These are phyloP conservation scores for Fusarium cicatricum DNA, from an alignment of 2,329 filamentous ascomycete genomes.

Conservation along the genomic window DNA sequence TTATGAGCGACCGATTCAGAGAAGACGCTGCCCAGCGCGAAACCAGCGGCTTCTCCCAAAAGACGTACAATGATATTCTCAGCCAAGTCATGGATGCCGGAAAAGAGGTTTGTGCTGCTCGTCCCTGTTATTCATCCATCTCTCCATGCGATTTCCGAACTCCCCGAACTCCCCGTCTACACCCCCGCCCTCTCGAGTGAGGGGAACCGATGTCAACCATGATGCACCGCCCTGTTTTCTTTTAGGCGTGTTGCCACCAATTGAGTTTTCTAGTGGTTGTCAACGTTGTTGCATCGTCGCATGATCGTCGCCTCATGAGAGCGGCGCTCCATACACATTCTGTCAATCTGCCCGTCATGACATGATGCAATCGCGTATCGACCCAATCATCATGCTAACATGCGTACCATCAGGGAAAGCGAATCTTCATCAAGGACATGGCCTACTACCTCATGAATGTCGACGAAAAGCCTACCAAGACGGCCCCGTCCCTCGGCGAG, in stretches of 20 bases:
- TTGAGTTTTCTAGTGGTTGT: constrained; percentile 9
- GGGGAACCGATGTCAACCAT: constrained; percentile 17
- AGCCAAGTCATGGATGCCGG: constrained; percentile 76
- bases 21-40: constrained; percentile 65
- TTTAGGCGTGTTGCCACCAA: not conserved
- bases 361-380: not conserved
- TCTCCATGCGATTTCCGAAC: constrained; percentile 25
- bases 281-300: constrained; percentile 7
- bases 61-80: constrained; percentile 80
- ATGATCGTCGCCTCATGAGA: constrained; percentile 3
- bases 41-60: constrained; percentile 71
- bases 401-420: constrained; percentile 71
- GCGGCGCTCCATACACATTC: not conserved
- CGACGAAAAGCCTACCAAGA: constrained; percentile 68
- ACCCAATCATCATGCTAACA: constrained; percentile 37
- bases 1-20: constrained; percentile 80
- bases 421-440: constrained; percentile 98
- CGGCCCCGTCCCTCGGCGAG: constrained; percentile 81
- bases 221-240: constrained; percentile 4
- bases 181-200: constrained; percentile 20
- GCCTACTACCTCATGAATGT: constrained; percentile 89
- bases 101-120: constrained; percentile 69
- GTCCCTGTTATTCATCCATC: constrained; percentile 19
- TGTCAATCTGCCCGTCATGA: not conserved
- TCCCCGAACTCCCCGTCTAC: constrained; percentile 29